phyloP scores from a whole-genome alignment of 73 alveolate genomes.

The Stentor roeselii region DNA sequence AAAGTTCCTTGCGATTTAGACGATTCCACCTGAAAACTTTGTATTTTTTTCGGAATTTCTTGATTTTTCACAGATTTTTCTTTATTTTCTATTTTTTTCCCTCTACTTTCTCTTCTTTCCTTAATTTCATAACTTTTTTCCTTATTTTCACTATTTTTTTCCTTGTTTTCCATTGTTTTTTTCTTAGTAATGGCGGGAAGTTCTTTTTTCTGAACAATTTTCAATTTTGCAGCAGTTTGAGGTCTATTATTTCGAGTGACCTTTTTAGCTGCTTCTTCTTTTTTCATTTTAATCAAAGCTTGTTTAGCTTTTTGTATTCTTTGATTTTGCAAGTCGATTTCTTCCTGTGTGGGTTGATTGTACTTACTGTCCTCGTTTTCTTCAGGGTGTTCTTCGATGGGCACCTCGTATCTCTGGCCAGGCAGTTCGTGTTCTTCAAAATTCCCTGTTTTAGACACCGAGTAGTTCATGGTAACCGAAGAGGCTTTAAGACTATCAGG shows the following conservation, averaged over 20 bases:
- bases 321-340: conserved; percentile 7
- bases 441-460: neutral
- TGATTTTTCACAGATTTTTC: neutral
- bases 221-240: neutral
- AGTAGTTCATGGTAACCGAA: neutral
- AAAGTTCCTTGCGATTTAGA: neutral
- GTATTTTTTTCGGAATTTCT: neutral
- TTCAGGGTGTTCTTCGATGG: conserved; percentile 1
- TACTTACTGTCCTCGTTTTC: neutral
- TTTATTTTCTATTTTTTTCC: neutral
- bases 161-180: neutral
- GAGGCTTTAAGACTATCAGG: neutral
- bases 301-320: neutral
- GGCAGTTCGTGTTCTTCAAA: neutral
- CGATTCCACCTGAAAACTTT: neutral
- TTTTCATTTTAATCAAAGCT: neutral
- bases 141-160: neutral
- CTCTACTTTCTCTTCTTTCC: neutral
- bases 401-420: neutral
- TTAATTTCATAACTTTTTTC: too few relatives aligned
- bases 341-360: conserved; percentile 14
- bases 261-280: conserved; percentile 19
- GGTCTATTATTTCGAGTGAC: neutral
- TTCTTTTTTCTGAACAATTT: neutral
- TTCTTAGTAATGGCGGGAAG: neutral